Evolutionary conservation across 2,329 filamentous ascomycete genomes (phyloP), one percentile per base, ranked within the genome.

Genomic region (Hyphodiscus sp.): DNA sequence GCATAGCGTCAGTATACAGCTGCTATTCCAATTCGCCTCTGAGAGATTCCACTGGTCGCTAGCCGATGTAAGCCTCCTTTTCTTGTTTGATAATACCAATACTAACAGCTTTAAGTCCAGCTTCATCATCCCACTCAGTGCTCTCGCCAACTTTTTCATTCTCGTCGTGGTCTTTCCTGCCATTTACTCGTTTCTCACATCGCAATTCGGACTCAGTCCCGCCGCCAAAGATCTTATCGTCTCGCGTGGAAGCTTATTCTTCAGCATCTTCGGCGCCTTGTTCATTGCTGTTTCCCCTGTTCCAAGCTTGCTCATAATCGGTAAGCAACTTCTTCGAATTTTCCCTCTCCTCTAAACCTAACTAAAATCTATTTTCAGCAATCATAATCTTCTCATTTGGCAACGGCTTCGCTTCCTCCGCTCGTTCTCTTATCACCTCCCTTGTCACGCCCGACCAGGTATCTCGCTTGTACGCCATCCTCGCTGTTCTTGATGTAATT

Each of bases 401-500:
- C 0, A 59, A 61, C 15, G 78, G 78, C 6, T 71, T 75, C 45
- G 49, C 61, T 0, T 60, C 74, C 0, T 61, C 80, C 1, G 63
- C 76, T 18, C 72, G 80, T 33, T 76, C 74, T 2, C 65, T 82
- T 7, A 63, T 81, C n/a, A 80, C 76, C 45, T 71, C 73, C 10
- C 62, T 82, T 11, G 76, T 83, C 13, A 77, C 79, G 58, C 71
- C 74, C 20, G 73, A 79, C 54, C 75, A 80, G 4, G 70, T 81
- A 13, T 80, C 77, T 20, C 74, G 75, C 0, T 67, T 81, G 20
- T 83, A 81, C 62, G 77, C 75, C 4, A 68, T 77, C 3, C 69
- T 83, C 10, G 71, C 73, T 2, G 69, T 80, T 20, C 62, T 77
- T 30, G 78, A 83, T 56, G 75, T 72, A 9, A 42, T 74, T 11